phyloP scores from a whole-genome alignment of 768 basidiomycete genomes.

The Tricholoma sp. region DNA sequence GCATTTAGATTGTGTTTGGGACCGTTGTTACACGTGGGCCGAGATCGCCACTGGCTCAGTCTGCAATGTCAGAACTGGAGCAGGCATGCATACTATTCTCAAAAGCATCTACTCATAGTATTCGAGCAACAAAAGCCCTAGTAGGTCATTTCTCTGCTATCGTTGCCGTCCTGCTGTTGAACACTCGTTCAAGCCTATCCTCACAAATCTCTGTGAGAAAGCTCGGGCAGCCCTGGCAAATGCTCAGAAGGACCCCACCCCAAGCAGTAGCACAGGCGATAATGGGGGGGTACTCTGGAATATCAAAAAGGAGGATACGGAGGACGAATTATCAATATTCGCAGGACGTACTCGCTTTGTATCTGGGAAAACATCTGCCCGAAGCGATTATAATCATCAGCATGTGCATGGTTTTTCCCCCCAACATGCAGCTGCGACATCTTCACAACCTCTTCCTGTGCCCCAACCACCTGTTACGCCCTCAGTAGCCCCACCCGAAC shows the following conservation, averaged over 20 bases:
- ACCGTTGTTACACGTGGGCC: conserved; percentile 75
- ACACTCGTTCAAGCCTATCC: conserved; percentile 41
- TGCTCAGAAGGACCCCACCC: conserved; percentile 32
- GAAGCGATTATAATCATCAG: neutral
- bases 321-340: conserved; percentile 63
- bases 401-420: too few relatives aligned
- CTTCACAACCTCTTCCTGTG: neutral
- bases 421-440: neutral
- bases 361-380: conserved; percentile 31
- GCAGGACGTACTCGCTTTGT: conserved; percentile 64
- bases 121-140: conserved; percentile 60
- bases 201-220: conserved; percentile 59
- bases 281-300: conserved; percentile 43
- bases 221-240: conserved; percentile 51
- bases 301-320: conserved; percentile 43
- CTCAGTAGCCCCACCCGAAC: too few relatives aligned
- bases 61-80: conserved; percentile 68
- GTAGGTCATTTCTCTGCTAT: conserved; percentile 31
- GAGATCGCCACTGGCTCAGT: conserved; percentile 56
- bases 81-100: conserved; percentile 60
- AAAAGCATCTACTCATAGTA: conserved; percentile 52
- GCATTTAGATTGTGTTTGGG: conserved; percentile 64
- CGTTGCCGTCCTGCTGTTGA: neutral
- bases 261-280: conserved; percentile 25
- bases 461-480: neutral